Evolutionary conservation across 2,329 filamentous ascomycete species (phyloP), one percentile per base, ranked within the genome.

Genomic region (Monilinia vaccinii-corymbosi): DNA sequence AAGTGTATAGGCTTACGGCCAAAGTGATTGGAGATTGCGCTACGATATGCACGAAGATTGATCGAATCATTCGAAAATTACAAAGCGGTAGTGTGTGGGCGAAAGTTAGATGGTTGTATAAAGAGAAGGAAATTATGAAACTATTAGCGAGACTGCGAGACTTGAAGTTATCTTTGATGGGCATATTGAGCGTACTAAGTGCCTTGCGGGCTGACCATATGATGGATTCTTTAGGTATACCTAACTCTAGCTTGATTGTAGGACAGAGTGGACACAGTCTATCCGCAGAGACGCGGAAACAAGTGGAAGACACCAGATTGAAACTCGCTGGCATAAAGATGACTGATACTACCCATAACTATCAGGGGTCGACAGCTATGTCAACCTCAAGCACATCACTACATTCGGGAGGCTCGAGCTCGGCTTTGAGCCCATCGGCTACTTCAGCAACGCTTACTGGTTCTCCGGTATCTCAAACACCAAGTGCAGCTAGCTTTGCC

Each of bases 21-120:
- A 62, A 61, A 56, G 63, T 66, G 5, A 66, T 67, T 28, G 62
- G 64, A 8, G 61, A 66, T 40, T 67, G 61, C 60, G 61, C 64
- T 5, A 60, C 56, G 25, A 65, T 64, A 61, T 64, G 62, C 42
- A 34, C 48, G 16, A 65, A 63, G 28, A 63, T 67, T 34, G 56
- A 65, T 49, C 56, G 60, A 16, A 60, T 64, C 13, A 52, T 65
- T 10, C 42, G 53, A 16, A 66, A 64, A 25, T 25, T 63, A 2
- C 47, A 60, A 38, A 62, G 44, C 11, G 58, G 56, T 14, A 62
- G 56, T 38, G 23, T 65, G 10, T 51, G 52, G 49, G 57, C 61
- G 1, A 64, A 50, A 60, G 57, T 64, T 10, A 63, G 58, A 61
- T 66, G 65, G 65, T 25, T 65, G 32, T 64, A 61, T 42, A 64